Percentiles rank a stretch among this genome's conserved stretches.
These are phyloP conservation scores for Eucalyptus pauciflora DNA, from an alignment of 345 rosid genomes.

Conservation along the genomic window DNA sequence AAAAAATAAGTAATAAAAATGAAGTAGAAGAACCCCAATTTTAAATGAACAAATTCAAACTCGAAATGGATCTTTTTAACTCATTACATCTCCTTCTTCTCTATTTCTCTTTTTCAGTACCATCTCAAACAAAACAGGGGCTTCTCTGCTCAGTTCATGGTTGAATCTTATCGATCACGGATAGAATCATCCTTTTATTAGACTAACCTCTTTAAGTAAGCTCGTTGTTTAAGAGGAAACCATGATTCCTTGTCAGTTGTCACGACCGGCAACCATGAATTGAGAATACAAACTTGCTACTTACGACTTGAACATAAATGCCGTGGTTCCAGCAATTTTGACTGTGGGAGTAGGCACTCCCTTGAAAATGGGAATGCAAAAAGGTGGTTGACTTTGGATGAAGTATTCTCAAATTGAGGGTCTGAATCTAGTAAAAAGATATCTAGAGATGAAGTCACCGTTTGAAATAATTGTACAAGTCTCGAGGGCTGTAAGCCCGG, in stretches of 20 bases:
- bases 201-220: neutral
- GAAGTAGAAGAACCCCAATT: too few relatives aligned
- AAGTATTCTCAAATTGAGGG: neutral
- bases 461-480: neutral
- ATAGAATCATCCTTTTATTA: neutral
- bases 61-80: too few relatives aligned
- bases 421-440: neutral
- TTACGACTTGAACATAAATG: neutral
- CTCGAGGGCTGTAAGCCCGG: neutral
- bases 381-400: neutral
- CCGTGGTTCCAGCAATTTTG: neutral
- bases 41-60: too few relatives aligned
- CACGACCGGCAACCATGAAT: neutral
- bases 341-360: neutral
- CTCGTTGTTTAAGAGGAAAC: neutral
- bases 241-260: neutral
- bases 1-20: too few relatives aligned
- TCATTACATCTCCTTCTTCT: too few relatives aligned
- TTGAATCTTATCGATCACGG: neutral
- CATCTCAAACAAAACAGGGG: too few relatives aligned
- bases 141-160: too few relatives aligned
- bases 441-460: neutral
- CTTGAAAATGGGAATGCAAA: neutral
- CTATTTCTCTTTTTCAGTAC: too few relatives aligned
- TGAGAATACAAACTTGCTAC: neutral